These are phyloP conservation scores for Sporothrix brunneoviolacea DNA, from an alignment of 2,329 filamentous ascomycete genomes.

Conservation along the genomic window DNA sequence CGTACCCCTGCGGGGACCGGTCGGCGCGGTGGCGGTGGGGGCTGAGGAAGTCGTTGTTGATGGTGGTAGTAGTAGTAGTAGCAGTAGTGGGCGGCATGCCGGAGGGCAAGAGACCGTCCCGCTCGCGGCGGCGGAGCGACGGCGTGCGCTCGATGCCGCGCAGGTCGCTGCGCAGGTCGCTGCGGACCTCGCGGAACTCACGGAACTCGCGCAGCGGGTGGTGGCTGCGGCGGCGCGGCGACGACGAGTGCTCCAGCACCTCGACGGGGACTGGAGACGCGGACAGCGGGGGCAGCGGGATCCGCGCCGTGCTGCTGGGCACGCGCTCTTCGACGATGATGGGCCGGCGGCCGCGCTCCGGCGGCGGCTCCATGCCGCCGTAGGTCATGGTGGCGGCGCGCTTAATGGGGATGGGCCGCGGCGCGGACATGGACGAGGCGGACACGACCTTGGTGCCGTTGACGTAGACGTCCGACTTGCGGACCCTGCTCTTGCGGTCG, in stretches of 20 bases:
- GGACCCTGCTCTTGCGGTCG: slow-evolving; percentile 13
- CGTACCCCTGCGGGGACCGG: slow-evolving; percentile 17
- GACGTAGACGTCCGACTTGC: slow-evolving; percentile 22
- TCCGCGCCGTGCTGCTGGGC: slow-evolving; percentile 1
- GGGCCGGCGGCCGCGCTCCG: slow-evolving; percentile 19
- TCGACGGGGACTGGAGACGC: slow-evolving; percentile 16
- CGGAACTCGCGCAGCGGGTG: slow-evolving; percentile 1
- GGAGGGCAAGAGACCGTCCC: background rate
- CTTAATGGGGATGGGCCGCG: slow-evolving; percentile 21
- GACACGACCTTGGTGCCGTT: slow-evolving; percentile 18
- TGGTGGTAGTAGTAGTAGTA: background rate
- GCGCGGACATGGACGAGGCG: slow-evolving; percentile 10
- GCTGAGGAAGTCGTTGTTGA: background rate
- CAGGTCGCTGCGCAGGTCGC: background rate
- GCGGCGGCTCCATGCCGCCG: slow-evolving; percentile 16
- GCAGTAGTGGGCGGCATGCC: background rate
- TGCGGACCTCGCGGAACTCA: background rate
- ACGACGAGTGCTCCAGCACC: slow-evolving; percentile 16
- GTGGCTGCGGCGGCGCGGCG: background rate
- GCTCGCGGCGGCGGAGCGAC: background rate
- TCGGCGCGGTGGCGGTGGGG: slow-evolving; percentile 11
- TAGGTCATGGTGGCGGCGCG: slow-evolving; percentile 23
- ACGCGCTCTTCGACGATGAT: slow-evolving; percentile 20
- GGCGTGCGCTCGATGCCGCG: background rate
- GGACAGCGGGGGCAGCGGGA: background rate